A percentile compares a stretch with the other conserved stretches of the same genome.
Evolutionary conservation across 441 rosid genomes (phyloP).

Genomic region (Pelargonium citronellum): DNA sequence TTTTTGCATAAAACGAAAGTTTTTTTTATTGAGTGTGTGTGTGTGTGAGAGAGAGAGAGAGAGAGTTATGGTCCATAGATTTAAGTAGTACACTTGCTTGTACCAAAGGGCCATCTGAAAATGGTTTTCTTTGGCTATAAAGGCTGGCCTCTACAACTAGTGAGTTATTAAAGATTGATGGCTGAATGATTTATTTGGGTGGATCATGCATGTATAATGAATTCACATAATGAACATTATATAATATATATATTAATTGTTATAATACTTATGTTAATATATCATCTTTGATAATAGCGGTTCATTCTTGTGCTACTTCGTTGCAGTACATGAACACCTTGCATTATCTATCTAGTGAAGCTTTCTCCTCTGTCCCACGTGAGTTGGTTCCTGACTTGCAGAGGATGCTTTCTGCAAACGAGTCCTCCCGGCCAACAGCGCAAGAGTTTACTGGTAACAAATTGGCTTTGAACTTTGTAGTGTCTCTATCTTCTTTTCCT

Average conservation of each 20-base stretch:
- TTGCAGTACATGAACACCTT: conserved; percentile 90
- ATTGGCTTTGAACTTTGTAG: conserved; percentile 5
- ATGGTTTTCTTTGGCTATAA: not conserved
- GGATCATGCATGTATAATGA: too few species aligned
- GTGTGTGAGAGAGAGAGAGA: not conserved
- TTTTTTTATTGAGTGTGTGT: not conserved
- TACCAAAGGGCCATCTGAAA: not conserved
- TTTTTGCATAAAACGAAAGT: too few species aligned
- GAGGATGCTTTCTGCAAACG: conserved; percentile 79
- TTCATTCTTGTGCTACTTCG: conserved; percentile 22
- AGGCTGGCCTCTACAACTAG: not conserved
- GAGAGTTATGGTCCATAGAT: not conserved
- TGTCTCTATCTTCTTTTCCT: not conserved
- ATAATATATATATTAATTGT: not conserved
- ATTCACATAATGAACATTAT: too few species aligned
- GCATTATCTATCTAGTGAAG: conserved; percentile 77
- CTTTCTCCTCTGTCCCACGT: conserved; percentile 71
- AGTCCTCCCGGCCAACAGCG: conserved; percentile 77
- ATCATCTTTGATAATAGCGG: conserved; percentile 8
- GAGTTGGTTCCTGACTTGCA: conserved; percentile 77
- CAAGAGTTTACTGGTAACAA: conserved; percentile 76
- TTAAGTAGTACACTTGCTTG: not conserved
- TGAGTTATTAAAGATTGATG: too few species aligned
- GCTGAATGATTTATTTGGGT: too few species aligned
- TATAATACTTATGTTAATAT: not conserved